Evolutionary conservation across 176 grass and related monocot species (phyloP), one percentile per base, ranked within the genome.

Genomic region (Pontederia paniculata): DNA sequence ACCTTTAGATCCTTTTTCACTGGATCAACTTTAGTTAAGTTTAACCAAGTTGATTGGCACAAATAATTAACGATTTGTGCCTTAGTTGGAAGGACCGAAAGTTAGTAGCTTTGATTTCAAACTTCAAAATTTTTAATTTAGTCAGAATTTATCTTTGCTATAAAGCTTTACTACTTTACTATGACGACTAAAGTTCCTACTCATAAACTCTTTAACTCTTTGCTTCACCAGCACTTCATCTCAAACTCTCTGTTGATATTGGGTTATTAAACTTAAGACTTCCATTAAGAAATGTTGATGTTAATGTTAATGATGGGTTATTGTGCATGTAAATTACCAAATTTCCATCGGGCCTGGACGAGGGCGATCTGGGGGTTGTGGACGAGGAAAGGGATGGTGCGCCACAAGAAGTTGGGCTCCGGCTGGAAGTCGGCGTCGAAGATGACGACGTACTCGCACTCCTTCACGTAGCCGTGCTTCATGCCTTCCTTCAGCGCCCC

Each of bases 351-450:
- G 0, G 89, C 76, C 31, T 95, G 89, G 60, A 95, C 85, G 49
- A 95, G 85, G 0, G 74, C 81, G 57, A 95, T 18, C 18, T 89
- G 43, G 5, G 81, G 67, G 84, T 95, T 95, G 76, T 78, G 72
- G 20, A 78, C 20, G 63, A 95, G 81, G 82, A 80, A 89, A 0
- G 89, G 85, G 58, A 89, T 62, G 81, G 89, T 80, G 55, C 81
- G 78, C 66, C 74, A 72, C 9, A 95, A 73, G 74, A 57, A 95
- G 80, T 89, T 81, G 5, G 89, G 77, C 52, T 86, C 81, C 0
- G 89, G 85, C 60, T 95, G 89, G 78, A 95, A 95, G 72, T 95
- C 85, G 58, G 89, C 89, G 45, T 95, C 85, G 55, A 95, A 95
- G 71, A 95, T 86, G 23, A 22, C 85, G 23, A 89, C 67, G 74